These are phyloP conservation scores for Salix udensis DNA, from an alignment of 345 rosid genomes.

Conservation along the genomic window DNA sequence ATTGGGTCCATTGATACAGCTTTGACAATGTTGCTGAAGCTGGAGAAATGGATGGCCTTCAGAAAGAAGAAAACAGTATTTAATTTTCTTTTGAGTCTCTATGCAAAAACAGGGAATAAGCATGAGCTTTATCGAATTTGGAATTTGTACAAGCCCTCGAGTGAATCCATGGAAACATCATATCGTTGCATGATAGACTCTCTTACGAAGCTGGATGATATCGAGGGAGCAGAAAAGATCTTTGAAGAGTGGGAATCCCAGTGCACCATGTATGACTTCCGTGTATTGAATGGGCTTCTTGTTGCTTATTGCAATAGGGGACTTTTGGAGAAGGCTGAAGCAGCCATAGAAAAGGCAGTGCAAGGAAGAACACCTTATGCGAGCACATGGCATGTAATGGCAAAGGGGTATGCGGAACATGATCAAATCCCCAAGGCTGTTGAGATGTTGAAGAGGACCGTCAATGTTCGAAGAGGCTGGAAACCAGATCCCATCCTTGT, in stretches of 20 bases:
- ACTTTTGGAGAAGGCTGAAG: constrained; percentile 25
- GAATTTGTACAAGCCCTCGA: constrained; percentile 14
- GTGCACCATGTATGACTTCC: constrained; percentile 15
- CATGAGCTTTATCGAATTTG: constrained; percentile 31
- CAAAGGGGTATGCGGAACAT: constrained; percentile 13
- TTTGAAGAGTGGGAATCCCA: constrained; percentile 25
- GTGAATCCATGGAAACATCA: neutral
- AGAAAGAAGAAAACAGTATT: neutral
- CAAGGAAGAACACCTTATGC: constrained; percentile 17
- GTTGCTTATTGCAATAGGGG: constrained; percentile 25
- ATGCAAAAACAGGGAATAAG: constrained; percentile 15
- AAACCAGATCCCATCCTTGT: constrained; percentile 6
- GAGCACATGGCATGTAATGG: constrained; percentile 19
- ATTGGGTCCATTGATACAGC: constrained; percentile 21
- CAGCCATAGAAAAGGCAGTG: constrained; percentile 14
- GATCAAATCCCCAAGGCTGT: constrained; percentile 27
- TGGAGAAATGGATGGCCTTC: constrained; percentile 15
- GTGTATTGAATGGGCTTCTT: constrained; percentile 21
- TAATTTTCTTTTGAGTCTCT: constrained; percentile 15
- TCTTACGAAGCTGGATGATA: constrained; percentile 25
- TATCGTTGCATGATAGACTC: constrained; percentile 17
- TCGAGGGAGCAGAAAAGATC: constrained; percentile 36
- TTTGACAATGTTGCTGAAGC: constrained; percentile 16
- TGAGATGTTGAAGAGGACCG: constrained; percentile 27
- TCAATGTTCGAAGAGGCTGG: constrained; percentile 11